phyloP scores from a whole-genome alignment of 2,329 filamentous ascomycete species.

The Nannizziopsis arthrosporioides region DNA sequence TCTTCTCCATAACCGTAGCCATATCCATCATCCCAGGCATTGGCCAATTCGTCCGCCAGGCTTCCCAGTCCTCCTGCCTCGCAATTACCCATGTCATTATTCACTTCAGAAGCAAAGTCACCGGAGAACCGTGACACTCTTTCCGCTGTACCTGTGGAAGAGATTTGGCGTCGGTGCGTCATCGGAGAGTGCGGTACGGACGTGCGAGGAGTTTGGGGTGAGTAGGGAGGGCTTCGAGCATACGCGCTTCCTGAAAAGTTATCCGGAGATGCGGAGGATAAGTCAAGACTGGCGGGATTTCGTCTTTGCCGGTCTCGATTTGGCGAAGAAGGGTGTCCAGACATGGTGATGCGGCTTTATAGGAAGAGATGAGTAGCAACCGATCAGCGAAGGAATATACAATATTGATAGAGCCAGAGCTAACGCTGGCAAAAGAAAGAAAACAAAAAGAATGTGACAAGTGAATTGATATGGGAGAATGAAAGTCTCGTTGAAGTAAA shows the following conservation, averaged over 20 bases:
- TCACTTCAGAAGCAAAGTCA: conserved; percentile 26
- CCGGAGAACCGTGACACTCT: conserved; percentile 29
- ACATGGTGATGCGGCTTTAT: conserved; percentile 18
- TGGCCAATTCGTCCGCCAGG: conserved; percentile 52
- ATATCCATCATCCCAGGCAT: conserved; percentile 43
- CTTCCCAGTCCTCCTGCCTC: conserved; percentile 44
- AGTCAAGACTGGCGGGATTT: conserved; percentile 28
- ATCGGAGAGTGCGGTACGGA: conserved; percentile 31
- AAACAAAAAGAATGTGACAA: neutral
- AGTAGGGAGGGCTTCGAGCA: conserved; percentile 23
- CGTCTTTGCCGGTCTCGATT: conserved; percentile 28
- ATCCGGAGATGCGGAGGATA: conserved; percentile 27
- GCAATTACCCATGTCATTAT: conserved; percentile 9
- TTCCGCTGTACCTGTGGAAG: conserved; percentile 25
- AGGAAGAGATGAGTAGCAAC: conserved; percentile 27
- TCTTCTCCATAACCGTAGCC: conserved; percentile 37
- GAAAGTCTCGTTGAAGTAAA: too few relatives aligned
- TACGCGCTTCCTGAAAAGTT: conserved; percentile 23
- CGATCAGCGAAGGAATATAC: conserved; percentile 14
- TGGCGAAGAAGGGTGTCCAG: conserved; percentile 17
- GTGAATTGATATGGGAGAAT: neutral
- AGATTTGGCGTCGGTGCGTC: conserved; percentile 27
- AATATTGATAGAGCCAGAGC: conserved; percentile 1
- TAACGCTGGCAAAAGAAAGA: neutral
- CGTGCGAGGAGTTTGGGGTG: conserved; percentile 27